phyloP scores from a whole-genome alignment of 441 rosid genomes.

The Rhodomyrtus psidioides region DNA sequence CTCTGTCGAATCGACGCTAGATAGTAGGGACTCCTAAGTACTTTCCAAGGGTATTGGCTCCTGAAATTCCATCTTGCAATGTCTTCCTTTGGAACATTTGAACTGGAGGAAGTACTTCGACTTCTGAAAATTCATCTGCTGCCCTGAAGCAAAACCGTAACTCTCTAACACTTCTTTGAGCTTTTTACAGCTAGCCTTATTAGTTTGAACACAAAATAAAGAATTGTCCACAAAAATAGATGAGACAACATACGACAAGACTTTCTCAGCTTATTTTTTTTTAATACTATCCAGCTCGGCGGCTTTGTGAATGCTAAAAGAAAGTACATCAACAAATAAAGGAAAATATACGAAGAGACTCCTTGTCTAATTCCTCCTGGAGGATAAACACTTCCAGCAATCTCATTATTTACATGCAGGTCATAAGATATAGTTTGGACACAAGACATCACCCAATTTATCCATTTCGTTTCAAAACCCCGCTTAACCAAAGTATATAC shows the following conservation, averaged over 20 bases:
- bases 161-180: not conserved
- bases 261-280: not conserved
- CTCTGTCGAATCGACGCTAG: no score
- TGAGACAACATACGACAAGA: not conserved
- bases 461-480: not conserved
- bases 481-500: no score
- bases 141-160: no score
- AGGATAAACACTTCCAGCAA: not conserved
- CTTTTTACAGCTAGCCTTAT: not conserved
- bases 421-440: not conserved
- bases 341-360: not conserved
- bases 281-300: no score
- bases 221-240: not conserved
- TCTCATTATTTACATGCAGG: not conserved
- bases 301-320: not conserved
- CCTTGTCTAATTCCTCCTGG: not conserved
- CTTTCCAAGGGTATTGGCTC: no score
- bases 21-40: no score
- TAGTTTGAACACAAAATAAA: not conserved
- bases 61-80: no score
- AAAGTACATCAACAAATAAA: not conserved
- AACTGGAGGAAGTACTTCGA: no score
- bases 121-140: no score
- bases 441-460: not conserved
- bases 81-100: no score